Evolutionary conservation across 768 basidiomycete species (phyloP).

Genomic region (Tulasnella sp.): DNA sequence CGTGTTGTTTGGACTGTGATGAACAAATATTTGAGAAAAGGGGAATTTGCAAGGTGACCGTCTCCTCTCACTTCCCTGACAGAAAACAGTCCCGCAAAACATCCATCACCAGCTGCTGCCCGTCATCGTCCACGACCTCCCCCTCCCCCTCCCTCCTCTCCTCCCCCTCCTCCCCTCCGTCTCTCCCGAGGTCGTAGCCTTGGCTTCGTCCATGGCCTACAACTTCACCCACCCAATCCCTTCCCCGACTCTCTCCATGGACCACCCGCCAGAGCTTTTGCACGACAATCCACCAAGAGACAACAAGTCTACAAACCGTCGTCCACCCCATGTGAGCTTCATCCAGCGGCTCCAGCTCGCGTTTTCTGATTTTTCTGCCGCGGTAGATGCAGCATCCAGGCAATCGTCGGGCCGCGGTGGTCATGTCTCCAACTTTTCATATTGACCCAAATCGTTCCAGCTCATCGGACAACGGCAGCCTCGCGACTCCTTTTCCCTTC

Average conservation of each 20-base stretch:
- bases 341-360: not conserved
- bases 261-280: constrained; percentile 15
- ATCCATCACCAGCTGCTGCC: constrained; percentile 11
- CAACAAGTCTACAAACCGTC: constrained; percentile 16
- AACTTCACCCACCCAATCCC: not conserved
- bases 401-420: not conserved
- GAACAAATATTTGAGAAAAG: not conserved
- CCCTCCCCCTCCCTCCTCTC: not conserved
- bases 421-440: constrained; percentile 25
- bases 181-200: not conserved
- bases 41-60: constrained; percentile 13
- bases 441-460: constrained; percentile 26
- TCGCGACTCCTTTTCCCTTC: constrained; percentile 26
- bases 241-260: constrained; percentile 3
- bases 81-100: not conserved
- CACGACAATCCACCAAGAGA: constrained; percentile 17
- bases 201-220: constrained; percentile 1
- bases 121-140: not conserved
- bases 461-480: constrained; percentile 24
- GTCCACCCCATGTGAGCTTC: constrained; percentile 11
- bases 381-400: constrained; percentile 9
- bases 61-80: constrained; percentile 9
- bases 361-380: constrained; percentile 1
- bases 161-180: not conserved
- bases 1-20: constrained; percentile 2